Evolutionary conservation across 2,329 filamentous ascomycete genomes (phyloP).

Genomic region (Phyllosticta citribraziliensis): DNA sequence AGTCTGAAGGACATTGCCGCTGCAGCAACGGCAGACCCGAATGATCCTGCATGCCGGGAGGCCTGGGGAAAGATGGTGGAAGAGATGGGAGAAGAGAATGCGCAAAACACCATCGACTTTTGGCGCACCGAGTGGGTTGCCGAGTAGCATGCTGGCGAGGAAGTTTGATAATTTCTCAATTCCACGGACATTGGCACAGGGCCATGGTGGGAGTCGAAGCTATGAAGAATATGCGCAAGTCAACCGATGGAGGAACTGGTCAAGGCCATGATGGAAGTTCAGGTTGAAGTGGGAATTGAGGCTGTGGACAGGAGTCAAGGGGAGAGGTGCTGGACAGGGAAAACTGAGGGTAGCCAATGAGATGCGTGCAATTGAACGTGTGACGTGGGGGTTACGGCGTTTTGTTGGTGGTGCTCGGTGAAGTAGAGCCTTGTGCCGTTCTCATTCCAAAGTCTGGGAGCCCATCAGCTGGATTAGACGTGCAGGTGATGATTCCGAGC

Average conservation of each 20-base stretch:
- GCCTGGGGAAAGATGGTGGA: constrained; percentile 11
- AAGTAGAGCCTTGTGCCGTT: too few relatives aligned
- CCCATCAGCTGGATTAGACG: not conserved
- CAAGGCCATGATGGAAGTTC: not conserved
- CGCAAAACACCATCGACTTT: constrained; percentile 21
- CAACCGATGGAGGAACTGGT: not conserved
- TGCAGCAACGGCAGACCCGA: constrained; percentile 11
- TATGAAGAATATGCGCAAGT: not conserved
- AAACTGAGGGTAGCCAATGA: not conserved
- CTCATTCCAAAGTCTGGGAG: too few relatives aligned
- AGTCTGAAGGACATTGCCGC: constrained; percentile 20
- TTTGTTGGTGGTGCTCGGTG: not conserved
- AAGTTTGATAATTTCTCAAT: too few relatives aligned
- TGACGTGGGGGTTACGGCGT: not conserved
- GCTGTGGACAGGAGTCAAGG: not conserved
- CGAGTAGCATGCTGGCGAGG: not conserved
- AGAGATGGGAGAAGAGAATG: constrained; percentile 17
- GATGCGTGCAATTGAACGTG: not conserved
- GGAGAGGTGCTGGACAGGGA: not conserved
- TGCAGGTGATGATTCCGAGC: not conserved
- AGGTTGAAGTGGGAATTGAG: not conserved
- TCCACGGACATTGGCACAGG: too few relatives aligned
- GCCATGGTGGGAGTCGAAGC: not conserved
- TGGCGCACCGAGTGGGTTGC: constrained; percentile 23
- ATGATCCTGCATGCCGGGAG: too few relatives aligned